These are phyloP conservation scores for Phytopythium oedochilum DNA, from an alignment of 352 stramenopile genomes.

Conservation along the genomic window DNA sequence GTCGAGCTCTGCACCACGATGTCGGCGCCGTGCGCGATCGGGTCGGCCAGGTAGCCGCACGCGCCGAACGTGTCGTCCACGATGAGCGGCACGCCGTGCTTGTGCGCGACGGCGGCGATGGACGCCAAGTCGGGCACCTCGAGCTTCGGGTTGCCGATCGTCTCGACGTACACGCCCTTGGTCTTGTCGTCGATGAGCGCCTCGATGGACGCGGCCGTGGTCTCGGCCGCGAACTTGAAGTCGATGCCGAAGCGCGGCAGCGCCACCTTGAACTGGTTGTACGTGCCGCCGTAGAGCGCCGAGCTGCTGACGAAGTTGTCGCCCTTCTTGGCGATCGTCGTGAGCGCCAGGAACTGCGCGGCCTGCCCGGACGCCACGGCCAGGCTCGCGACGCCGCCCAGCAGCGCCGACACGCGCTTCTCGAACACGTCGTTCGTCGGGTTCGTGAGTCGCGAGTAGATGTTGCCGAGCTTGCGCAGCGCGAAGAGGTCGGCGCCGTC, in stretches of 20 bases:
- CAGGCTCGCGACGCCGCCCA: background rate
- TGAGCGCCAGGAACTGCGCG: conserved; percentile 2
- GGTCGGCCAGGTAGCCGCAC: conserved; percentile 1
- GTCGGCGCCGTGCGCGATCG: background rate
- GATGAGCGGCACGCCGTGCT: conserved; percentile 2
- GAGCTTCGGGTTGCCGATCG: conserved; percentile 1
- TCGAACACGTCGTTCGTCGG: conserved; percentile 2
- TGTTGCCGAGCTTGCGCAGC: conserved; percentile 1
- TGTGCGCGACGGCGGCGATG: background rate
- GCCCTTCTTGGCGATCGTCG: conserved; percentile 1
- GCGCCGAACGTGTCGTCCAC: conserved; percentile 1
- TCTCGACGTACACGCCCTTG: background rate
- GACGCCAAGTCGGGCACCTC: background rate
- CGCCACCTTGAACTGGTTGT: conserved; percentile 3
- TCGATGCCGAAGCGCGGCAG: conserved; percentile 2
- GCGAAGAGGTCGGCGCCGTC: conserved; percentile 1
- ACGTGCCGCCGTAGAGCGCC: conserved; percentile 2
- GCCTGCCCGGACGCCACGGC: background rate
- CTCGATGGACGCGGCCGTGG: background rate
- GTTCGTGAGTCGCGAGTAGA: conserved; percentile 1
- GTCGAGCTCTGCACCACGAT: conserved; percentile 1
- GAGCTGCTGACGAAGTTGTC: conserved; percentile 2
- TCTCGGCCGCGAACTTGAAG: conserved; percentile 2
- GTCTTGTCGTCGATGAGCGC: background rate
- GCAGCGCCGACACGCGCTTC: background rate